A percentile compares a stretch with the other conserved stretches of the same genome.
Conservation (phyloP, 1,139 yeast species). For the Lodderomyces elongisporus region DNA sequence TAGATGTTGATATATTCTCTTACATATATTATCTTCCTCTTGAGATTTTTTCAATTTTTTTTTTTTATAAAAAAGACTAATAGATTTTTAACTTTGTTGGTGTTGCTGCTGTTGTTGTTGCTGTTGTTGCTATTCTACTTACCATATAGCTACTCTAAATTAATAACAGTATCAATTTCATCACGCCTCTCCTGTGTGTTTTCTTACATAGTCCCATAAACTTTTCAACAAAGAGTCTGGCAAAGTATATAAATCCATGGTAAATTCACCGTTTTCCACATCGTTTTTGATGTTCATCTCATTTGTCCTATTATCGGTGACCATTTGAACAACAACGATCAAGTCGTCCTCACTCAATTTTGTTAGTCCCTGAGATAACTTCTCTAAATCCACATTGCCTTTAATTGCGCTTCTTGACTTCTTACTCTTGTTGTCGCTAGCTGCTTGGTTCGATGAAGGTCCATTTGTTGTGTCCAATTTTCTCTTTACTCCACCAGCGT, state of each 20-base stretch:
- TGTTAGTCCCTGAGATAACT: conserved; percentile 84
- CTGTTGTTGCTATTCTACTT: too few species aligned
- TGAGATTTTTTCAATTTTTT: too few species aligned
- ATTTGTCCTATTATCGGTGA: conserved; percentile 89
- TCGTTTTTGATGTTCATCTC: conserved; percentile 97
- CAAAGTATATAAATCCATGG: conserved; percentile 89
- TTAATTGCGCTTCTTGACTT: conserved; percentile 61
- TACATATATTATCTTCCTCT: too few species aligned
- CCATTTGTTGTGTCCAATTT: conserved; percentile 14
- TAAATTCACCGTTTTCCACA: conserved; percentile 94
- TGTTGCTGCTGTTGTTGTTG: too few species aligned
- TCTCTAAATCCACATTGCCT: conserved; percentile 80
- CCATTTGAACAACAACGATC: conserved; percentile 95
- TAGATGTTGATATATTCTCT: conserved; percentile 1
- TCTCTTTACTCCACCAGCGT: conserved; percentile 9
- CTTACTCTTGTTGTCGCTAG: conserved; percentile 40
- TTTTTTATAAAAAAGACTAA: too few species aligned
- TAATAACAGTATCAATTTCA: too few species aligned
- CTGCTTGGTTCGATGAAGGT: conserved; percentile 10
- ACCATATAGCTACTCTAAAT: too few species aligned
- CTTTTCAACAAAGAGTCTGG: conserved; percentile 90
- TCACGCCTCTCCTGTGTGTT: conserved; percentile 45
- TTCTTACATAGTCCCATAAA: conserved; percentile 90
- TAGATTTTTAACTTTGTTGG: too few species aligned
- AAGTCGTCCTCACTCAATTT: conserved; percentile 88